Conservation (phyloP, 345 rosid genomes). For the Populus euphratica region DNA sequence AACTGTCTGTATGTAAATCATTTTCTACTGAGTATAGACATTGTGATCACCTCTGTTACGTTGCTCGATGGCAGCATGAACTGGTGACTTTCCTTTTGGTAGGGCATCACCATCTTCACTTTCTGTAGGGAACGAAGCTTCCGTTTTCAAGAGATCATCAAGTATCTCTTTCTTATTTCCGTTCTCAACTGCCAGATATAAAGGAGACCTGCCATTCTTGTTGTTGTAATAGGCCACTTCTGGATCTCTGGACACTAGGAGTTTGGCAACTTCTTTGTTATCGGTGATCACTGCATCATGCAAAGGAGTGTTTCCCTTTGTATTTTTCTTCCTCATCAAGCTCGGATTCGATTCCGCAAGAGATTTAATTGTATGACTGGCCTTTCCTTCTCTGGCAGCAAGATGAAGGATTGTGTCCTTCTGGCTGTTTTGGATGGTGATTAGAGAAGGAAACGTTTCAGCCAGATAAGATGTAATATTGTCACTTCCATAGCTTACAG, state of each 20-base stretch:
- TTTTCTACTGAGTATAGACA: not conserved
- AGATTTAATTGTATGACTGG: too few relatives aligned
- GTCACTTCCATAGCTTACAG: not conserved
- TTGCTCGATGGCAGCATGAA: not conserved
- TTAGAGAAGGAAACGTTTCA: not conserved
- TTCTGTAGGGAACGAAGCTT: not conserved
- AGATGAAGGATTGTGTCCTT: not conserved
- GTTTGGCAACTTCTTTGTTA: rapidly evolving
- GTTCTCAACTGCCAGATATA: not conserved
- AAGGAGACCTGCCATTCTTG: not conserved
- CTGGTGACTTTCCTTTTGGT: not conserved
- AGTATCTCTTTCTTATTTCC: not conserved
- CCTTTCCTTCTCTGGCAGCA: not conserved
- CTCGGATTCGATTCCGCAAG: not conserved
- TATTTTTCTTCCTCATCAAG: not conserved
- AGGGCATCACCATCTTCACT: not conserved
- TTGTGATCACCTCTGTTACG: not conserved
- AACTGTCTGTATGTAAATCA: not conserved
- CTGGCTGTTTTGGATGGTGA: not conserved
- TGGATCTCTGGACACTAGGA: not conserved
- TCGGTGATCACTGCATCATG: not conserved
- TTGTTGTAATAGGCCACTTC: not conserved
- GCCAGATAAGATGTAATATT: not conserved
- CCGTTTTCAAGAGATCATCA: not conserved
- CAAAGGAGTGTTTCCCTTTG: constrained; percentile 5